A percentile compares a stretch with the other conserved stretches of the same genome.
These are phyloP conservation scores for Aspergillus puulaauensis DNA, from an alignment of 2,329 filamentous ascomycete species.

Conservation along the genomic window DNA sequence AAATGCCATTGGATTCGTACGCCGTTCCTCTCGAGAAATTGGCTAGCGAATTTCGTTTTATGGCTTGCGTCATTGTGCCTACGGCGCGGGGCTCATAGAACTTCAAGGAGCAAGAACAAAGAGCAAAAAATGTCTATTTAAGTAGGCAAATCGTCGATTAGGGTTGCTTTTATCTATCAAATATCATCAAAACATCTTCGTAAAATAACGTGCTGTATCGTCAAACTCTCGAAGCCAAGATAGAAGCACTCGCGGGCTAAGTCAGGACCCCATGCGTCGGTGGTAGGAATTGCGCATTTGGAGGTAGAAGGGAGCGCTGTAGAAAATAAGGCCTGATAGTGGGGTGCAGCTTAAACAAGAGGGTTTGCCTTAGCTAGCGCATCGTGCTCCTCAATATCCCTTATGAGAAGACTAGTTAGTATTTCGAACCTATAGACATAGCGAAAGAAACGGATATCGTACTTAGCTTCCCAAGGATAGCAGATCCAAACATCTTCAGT, in stretches of 20 bases:
- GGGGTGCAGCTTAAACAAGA: slow-evolving; percentile 23
- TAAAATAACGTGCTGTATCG: slow-evolving; percentile 16
- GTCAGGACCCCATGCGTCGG: background rate
- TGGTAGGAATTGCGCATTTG: background rate
- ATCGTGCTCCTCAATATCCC: slow-evolving; percentile 92
- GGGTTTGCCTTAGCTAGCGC: slow-evolving; percentile 56
- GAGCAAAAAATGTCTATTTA: background rate
- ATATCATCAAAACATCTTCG: slow-evolving; percentile 17
- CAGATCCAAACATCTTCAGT: slow-evolving; percentile 97
- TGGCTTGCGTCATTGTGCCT: background rate
- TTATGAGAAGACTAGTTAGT: slow-evolving; percentile 31
- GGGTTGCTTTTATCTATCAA: slow-evolving; percentile 21
- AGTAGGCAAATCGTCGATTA: background rate
- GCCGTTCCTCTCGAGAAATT: background rate
- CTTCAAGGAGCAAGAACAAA: background rate
- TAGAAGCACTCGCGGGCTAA: background rate
- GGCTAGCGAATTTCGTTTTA: background rate
- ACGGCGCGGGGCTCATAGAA: background rate
- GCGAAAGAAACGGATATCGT: slow-evolving; percentile 30
- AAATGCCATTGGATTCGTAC: background rate
- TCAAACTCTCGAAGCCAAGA: slow-evolving; percentile 3
- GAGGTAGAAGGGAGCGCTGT: background rate
- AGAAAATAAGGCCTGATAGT: background rate
- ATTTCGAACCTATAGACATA: background rate
- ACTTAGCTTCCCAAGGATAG: slow-evolving; percentile 95